Percentiles rank a stretch among this genome's conserved stretches.
Conservation (phyloP, 2,329 filamentous ascomycete genomes). For the Penicillium vulpinum region DNA sequence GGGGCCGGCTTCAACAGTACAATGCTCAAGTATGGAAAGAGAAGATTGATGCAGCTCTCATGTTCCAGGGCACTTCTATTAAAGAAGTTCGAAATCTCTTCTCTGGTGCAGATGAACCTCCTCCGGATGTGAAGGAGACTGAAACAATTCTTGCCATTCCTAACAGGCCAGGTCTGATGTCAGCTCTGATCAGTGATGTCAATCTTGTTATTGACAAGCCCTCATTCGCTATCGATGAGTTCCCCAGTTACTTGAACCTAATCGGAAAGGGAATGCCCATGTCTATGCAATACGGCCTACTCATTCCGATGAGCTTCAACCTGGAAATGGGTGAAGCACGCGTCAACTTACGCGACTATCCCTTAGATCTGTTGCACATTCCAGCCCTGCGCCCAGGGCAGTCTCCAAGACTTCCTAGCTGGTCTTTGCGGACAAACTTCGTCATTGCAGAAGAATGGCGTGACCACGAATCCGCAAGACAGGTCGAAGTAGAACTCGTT, state of each 20-base stretch:
- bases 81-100: slow-evolving; percentile 77
- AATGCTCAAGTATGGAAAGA: slow-evolving; percentile 91
- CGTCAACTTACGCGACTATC: slow-evolving; percentile 88
- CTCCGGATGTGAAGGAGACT: slow-evolving; percentile 76
- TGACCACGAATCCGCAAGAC: slow-evolving; percentile 73
- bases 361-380: slow-evolving; percentile 85
- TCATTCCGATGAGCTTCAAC: slow-evolving; percentile 86
- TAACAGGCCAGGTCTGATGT: slow-evolving; percentile 79
- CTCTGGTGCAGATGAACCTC: slow-evolving; percentile 77
- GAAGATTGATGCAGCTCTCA: slow-evolving; percentile 76
- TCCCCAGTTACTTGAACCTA: slow-evolving; percentile 79
- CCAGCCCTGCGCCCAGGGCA: slow-evolving; percentile 78
- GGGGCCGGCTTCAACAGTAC: slow-evolving; percentile 70
- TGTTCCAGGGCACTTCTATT: slow-evolving; percentile 69
- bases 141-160: slow-evolving; percentile 86
- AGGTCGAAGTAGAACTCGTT: slow-evolving; percentile 80
- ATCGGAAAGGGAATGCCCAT: slow-evolving; percentile 96
- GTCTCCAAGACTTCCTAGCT: slow-evolving; percentile 73
- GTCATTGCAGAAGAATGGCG: slow-evolving; percentile 94
- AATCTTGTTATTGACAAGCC: slow-evolving; percentile 88
- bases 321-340: slow-evolving; percentile 88
- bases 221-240: slow-evolving; percentile 78
- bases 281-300: slow-evolving; percentile 84
- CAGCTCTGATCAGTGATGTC: slow-evolving; percentile 77
- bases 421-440: slow-evolving; percentile 85